Conservation (phyloP, 2,329 filamentous ascomycete species). For the Verticillium dahliae region DNA sequence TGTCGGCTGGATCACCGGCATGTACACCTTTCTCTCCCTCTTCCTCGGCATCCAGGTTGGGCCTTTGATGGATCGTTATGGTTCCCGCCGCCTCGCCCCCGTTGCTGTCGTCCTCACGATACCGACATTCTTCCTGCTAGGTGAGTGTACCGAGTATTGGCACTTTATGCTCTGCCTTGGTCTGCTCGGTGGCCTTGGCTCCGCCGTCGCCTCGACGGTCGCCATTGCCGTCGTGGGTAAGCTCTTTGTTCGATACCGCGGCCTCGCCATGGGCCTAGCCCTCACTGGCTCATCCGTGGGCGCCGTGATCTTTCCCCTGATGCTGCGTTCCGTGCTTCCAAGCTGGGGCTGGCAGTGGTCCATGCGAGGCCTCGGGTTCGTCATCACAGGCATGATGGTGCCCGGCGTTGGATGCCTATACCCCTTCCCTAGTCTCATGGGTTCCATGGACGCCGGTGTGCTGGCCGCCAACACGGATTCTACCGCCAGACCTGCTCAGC, state of each 20-base stretch:
- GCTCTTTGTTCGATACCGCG: constrained; percentile 15
- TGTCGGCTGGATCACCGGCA: constrained; percentile 42
- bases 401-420: constrained; percentile 25
- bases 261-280: constrained; percentile 17
- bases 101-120: constrained; percentile 28
- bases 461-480: not conserved
- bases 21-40: constrained; percentile 36
- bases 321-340: constrained; percentile 21
- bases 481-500: not conserved
- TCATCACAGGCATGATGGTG: constrained; percentile 18
- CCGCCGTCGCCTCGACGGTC: constrained; percentile 28
- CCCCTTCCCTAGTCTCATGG: constrained; percentile 18
- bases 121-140: constrained; percentile 35
- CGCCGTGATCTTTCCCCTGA: constrained; percentile 24
- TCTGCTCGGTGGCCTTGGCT: constrained; percentile 33
- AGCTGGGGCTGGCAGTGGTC: constrained; percentile 25
- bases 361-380: constrained; percentile 22
- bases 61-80: constrained; percentile 40
- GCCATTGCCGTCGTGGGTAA: constrained; percentile 24
- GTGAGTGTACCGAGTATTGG: constrained; percentile 38
- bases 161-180: constrained; percentile 40
- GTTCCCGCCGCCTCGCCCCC: constrained; percentile 31
- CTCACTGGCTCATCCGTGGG: constrained; percentile 17
- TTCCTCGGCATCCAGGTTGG: constrained; percentile 40
- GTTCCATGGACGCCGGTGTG: constrained; percentile 6